phyloP scores from a whole-genome alignment of 495 filamentous ascomycete genomes.

The Hyaloscypha hepaticicola region DNA sequence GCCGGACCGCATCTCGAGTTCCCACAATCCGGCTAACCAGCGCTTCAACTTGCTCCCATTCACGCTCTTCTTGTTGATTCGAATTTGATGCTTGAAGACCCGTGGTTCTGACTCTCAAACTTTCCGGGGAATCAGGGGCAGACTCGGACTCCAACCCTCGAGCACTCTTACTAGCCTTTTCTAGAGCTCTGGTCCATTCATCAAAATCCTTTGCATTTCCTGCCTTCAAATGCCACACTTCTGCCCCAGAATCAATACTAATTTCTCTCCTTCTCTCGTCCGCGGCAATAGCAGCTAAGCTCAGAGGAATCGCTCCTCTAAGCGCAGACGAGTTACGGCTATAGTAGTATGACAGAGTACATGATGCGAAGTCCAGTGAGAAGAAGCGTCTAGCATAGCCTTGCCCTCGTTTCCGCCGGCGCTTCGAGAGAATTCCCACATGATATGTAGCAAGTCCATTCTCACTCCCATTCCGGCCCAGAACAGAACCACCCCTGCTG shows the following conservation, averaged over 20 bases:
- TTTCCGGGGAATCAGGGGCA: constrained; percentile 18
- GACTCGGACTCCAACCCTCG: constrained; percentile 34
- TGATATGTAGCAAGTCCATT: constrained; percentile 52
- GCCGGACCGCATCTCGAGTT: constrained; percentile 81
- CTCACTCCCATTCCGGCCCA: constrained; percentile 25
- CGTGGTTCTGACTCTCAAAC: constrained; percentile 16
- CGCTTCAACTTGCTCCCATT: constrained; percentile 82
- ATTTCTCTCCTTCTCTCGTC: constrained; percentile 87
- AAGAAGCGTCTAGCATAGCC: constrained; percentile 93
- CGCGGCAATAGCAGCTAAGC: constrained; percentile 84
- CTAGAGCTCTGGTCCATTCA: constrained; percentile 82
- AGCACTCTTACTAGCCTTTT: constrained; percentile 65
- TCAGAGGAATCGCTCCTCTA: constrained; percentile 87
- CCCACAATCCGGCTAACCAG: constrained; percentile 82
- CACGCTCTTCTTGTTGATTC: constrained; percentile 61
- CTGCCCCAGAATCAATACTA: constrained; percentile 92
- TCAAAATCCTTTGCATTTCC: constrained; percentile 77
- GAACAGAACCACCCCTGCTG: constrained; percentile 27
- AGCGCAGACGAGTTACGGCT: constrained; percentile 87
- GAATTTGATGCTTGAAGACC: constrained; percentile 10
- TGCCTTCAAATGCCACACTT: constrained; percentile 95
- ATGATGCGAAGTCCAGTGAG: constrained; percentile 87
- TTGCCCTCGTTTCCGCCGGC: constrained; percentile 87
- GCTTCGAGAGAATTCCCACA: constrained; percentile 81
- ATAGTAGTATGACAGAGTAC: constrained; percentile 92